Evolutionary conservation across 2,329 filamentous ascomycete species (phyloP), one percentile per base, ranked within the genome.

Genomic region (Sporothrix brunneoviolacea): DNA sequence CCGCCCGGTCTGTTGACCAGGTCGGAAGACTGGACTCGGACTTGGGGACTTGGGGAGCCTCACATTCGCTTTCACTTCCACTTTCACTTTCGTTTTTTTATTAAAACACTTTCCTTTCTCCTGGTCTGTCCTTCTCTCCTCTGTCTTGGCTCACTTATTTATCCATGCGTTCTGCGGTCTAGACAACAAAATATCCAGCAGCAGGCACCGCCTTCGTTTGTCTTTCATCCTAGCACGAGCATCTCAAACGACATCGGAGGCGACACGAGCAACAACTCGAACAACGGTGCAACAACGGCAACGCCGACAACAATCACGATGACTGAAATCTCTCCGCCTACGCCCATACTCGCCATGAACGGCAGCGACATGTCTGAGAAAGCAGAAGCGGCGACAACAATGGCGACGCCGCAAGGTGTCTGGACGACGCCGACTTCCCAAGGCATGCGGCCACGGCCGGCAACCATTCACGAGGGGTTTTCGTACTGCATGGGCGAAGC

Each of bases 401-500:
- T 76, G 61, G 63, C 68, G 49, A 64, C 68, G 50, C 65, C 72
- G 22, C 66, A 72, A 33, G 71, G 70, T 30, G 66, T 75, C 58
- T 82, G 78, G 77, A 75, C 77, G 51, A 76, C 77, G 44, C 75
- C 79, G 8, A 72, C 70, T 12, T 68, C 77, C 36, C 73, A 77
- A 48, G 65, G 71, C 52, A 63, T 71, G 58, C 70, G 75, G 55
- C 75, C 74, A 41, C 72, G 77, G 35, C 78, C 79, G 49, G 75
- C 75, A 38, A 80, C 78, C 35, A 80, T 82, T 51, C 77, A 82
- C 57, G 79, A 81, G 60, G 76, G 74, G 46, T 81, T 82, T 60
- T 76, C 77, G 16, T 83, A 78, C 64, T 79, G 74, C 59, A 67
- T 78, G 55, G 70, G 70, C 32, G 77, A 79, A 54, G 72, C 77